A percentile compares a stretch with the other conserved stretches of the same genome.
Conservation (phyloP, 106 monocot genomes). For the Allium cepa region DNA sequence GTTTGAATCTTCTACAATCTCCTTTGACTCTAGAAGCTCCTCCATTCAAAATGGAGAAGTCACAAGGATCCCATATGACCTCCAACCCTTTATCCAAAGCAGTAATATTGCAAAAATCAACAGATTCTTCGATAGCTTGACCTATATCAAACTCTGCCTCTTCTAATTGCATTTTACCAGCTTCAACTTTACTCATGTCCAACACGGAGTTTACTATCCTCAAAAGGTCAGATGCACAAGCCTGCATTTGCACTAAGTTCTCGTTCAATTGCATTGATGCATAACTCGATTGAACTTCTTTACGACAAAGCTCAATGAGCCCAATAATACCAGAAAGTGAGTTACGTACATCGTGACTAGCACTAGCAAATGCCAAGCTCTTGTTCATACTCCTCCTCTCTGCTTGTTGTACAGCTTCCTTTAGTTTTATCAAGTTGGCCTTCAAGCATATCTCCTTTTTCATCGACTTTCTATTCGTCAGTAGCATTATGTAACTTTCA, state of each 20-base stretch:
- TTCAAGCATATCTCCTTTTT: constrained; percentile 14
- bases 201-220: constrained; percentile 86
- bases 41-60: constrained; percentile 42
- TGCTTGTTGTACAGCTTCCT: constrained; percentile 76
- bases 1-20: constrained; percentile 58
- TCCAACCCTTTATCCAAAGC: constrained; percentile 66
- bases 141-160: constrained; percentile 71
- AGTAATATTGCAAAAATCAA: constrained; percentile 56
- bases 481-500: constrained; percentile 12
- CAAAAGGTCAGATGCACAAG: constrained; percentile 58
- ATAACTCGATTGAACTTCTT: constrained; percentile 3
- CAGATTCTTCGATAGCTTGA: constrained; percentile 66
- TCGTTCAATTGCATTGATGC: constrained; percentile 22
- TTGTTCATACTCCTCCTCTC: constrained; percentile 96
- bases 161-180: constrained; percentile 83
- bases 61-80: constrained; percentile 96
- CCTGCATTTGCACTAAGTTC: constrained; percentile 54
- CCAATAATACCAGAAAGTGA: constrained; percentile 54
- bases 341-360: constrained; percentile 75
- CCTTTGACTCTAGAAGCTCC: constrained; percentile 47
- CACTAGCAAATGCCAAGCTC: constrained; percentile 73
- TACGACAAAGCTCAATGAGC: constrained; percentile 44
- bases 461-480: constrained; percentile 16
- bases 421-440: constrained; percentile 54
- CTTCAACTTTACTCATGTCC: constrained; percentile 83